These are phyloP conservation scores for Lolium multiflorum DNA, from an alignment of 176 grass and related monocot species.

Conservation along the genomic window DNA sequence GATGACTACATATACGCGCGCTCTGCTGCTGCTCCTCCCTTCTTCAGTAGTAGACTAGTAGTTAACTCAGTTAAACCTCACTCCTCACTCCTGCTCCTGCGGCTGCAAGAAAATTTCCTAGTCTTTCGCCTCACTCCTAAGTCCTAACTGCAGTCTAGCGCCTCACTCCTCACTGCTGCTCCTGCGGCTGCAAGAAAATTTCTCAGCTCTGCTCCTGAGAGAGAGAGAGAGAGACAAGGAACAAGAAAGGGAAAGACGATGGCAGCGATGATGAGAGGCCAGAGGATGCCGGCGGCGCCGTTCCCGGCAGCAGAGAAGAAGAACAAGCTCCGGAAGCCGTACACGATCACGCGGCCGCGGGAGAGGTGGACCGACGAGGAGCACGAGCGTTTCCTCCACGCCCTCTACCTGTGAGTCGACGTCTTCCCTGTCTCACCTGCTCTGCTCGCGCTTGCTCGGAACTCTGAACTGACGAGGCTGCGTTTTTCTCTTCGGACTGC, in stretches of 20 bases:
- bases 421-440: too few species aligned
- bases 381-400: conserved; percentile 71
- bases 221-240: neutral
- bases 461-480: neutral
- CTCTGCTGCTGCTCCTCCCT: neutral
- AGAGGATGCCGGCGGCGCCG: neutral
- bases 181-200: too few species aligned
- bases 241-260: neutral
- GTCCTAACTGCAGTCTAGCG: neutral
- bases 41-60: too few species aligned
- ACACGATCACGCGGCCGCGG: conserved; percentile 68
- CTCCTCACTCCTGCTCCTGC: too few species aligned
- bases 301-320: neutral
- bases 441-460: neutral
- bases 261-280: neutral
- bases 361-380: conserved; percentile 75
- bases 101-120: too few species aligned
- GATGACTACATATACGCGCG: neutral
- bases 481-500: neutral
- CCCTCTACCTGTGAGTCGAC: conserved; percentile 54
- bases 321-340: conserved; percentile 73
- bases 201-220: neutral
- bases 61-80: too few species aligned
- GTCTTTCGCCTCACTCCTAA: too few species aligned
- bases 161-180: neutral